Evolutionary conservation across 1,284 basidiomycete genomes (phyloP).

Genomic region (Rugosomyces carneus): DNA sequence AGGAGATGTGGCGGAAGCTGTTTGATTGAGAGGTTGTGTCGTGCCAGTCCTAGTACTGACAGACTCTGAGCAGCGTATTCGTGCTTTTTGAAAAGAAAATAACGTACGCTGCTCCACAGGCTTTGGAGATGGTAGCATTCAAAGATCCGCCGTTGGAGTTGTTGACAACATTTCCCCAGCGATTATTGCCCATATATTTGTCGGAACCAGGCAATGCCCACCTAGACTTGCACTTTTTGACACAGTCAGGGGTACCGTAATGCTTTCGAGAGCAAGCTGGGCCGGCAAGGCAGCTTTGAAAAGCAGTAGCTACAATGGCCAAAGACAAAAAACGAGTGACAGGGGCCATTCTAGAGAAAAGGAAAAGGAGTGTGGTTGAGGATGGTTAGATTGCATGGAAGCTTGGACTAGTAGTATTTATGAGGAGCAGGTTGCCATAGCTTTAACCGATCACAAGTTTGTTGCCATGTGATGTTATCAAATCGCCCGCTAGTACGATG

Average conservation of each 20-base stretch:
- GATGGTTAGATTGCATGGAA: constrained; percentile 15
- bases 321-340: constrained; percentile 34
- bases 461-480: neutral
- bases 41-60: constrained; percentile 1
- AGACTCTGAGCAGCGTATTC: neutral
- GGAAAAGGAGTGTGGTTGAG: constrained; percentile 31
- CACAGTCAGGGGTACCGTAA: constrained; percentile 31
- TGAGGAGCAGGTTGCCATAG: constrained; percentile 17
- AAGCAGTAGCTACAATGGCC: constrained; percentile 32
- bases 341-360: constrained; percentile 34
- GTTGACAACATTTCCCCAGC: constrained; percentile 46
- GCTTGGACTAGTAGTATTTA: neutral
- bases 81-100: neutral
- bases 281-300: constrained; percentile 37
- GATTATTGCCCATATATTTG: constrained; percentile 42
- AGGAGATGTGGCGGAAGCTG: constrained; percentile 5
- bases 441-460: constrained; percentile 15
- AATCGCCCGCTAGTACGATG: too few relatives aligned
- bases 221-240: constrained; percentile 35
- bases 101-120: constrained; percentile 30
- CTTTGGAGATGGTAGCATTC: constrained; percentile 28
- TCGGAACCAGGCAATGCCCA: constrained; percentile 45
- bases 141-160: constrained; percentile 21
- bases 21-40: constrained; percentile 9
- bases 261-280: constrained; percentile 44